Percentiles rank a stretch among this genome's conserved stretches.
phyloP scores from a whole-genome alignment of 1,284 basidiomycete genomes.

The Irpex lacteus region DNA sequence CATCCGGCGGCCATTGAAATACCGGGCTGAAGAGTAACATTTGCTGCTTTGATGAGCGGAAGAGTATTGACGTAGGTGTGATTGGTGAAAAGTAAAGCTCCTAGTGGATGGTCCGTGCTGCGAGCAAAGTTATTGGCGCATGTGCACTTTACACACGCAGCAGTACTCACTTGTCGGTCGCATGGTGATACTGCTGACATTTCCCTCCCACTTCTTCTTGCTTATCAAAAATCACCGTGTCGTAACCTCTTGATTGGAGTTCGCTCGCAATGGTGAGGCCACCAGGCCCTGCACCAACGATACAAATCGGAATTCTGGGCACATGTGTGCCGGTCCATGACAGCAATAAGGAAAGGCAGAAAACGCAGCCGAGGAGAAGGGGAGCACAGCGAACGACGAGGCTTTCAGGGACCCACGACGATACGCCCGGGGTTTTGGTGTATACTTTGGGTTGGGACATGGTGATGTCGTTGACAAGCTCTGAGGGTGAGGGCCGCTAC shows the following conservation, averaged over 20 bases:
- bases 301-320: neutral
- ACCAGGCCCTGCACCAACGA: constrained; percentile 1
- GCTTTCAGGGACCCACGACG: too few species aligned
- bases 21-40: neutral
- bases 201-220: neutral
- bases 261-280: neutral
- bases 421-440: too few species aligned
- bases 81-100: neutral
- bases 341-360: too few species aligned
- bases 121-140: neutral
- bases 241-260: neutral
- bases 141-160: too few species aligned
- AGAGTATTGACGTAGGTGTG: neutral
- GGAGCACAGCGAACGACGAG: too few species aligned
- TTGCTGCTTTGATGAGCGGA: neutral
- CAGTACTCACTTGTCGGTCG: neutral
- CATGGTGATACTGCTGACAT: constrained; percentile 1
- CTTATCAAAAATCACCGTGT: constrained; percentile 1
- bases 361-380: too few species aligned
- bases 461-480: too few species aligned
- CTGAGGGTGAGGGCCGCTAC: too few species aligned
- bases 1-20: neutral
- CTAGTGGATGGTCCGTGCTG: neutral
- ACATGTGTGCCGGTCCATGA: too few species aligned
- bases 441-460: too few species aligned